phyloP scores from a whole-genome alignment of 2,329 filamentous ascomycete species.

The Diaporthe sp. region DNA sequence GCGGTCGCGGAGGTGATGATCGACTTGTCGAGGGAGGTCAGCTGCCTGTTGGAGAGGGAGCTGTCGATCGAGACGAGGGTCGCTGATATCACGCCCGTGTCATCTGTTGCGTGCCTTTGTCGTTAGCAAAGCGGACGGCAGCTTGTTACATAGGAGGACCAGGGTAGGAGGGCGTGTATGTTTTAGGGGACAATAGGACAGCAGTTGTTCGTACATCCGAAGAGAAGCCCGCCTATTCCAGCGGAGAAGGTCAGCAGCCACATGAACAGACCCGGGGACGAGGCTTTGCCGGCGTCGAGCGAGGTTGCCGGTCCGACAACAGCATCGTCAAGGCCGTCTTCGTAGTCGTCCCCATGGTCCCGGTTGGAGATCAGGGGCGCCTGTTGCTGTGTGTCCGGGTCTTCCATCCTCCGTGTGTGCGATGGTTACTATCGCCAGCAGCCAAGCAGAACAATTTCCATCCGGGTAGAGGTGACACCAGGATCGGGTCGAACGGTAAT shows the following conservation, averaged over 20 bases:
- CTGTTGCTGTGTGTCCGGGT: conserved; percentile 35
- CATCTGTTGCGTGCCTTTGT: conserved; percentile 55
- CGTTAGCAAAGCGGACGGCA: neutral
- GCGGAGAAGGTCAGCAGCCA: conserved; percentile 72
- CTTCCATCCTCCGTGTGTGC: conserved; percentile 29
- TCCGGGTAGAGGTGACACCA: neutral
- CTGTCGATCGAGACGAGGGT: conserved; percentile 72
- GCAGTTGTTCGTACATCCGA: conserved; percentile 64
- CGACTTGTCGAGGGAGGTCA: conserved; percentile 75
- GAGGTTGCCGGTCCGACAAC: conserved; percentile 34
- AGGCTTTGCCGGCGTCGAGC: conserved; percentile 20
- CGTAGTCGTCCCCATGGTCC: conserved; percentile 37
- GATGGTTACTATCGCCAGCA: conserved; percentile 13
- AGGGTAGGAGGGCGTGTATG: neutral
- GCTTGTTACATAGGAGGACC: neutral
- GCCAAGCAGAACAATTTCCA: conserved; percentile 5
- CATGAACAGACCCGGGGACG: conserved; percentile 62
- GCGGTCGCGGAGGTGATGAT: conserved; percentile 77
- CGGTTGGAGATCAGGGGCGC: conserved; percentile 51
- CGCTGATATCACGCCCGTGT: conserved; percentile 76
- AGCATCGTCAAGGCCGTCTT: conserved; percentile 43
- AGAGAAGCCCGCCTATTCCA: conserved; percentile 74
- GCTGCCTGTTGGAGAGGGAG: conserved; percentile 65
- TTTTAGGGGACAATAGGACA: neutral
- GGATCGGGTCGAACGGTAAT: neutral